Evolutionary conservation across 2,329 filamentous ascomycete genomes (phyloP), one percentile per base, ranked within the genome.

Genomic region (Fusarium goolgardi): DNA sequence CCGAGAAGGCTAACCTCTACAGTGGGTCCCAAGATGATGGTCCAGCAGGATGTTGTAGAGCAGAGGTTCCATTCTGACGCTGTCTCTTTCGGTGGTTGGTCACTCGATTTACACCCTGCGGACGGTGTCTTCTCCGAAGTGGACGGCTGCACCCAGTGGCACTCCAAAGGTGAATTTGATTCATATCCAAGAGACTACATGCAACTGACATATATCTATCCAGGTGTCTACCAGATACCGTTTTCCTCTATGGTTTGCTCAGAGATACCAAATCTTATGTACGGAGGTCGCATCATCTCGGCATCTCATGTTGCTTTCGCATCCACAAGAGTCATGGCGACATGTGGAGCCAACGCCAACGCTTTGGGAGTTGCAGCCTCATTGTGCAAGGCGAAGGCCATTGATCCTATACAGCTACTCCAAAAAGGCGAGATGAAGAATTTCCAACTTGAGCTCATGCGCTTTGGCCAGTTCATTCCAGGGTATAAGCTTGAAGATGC

Each of bases 121-220:
- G 60, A 63, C 8, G 60, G 60, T 31, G 60, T 63, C 18, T 63
- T 63, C 15, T 63, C 60, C 0, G 60, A 63, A 18, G 60, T 63
- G 0, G 59, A 63, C 12, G 59, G 60, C n/a, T 63, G 60, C 8
- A 63, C 60, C 1, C 60, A 63, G 8, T 63, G 60, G 60, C 60
- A 63, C 23, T 63, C 60, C 18, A 63, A 63, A 25, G 60, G 60
- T 63, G 18, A 20, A 1, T 10, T 29, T 1, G 1, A 7, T 2
- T 4, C 0, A 20, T 0, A 16, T 6, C 0, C 16, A 7, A 39
- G 7, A 27, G 3, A 5, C 6, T 9, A 0, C 0, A 7, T 4
- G 2, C 5, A 3, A 16, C 31, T 63, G 1, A 63, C 10, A 10
- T 3, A 8, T 1, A 11, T 5, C 0, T 1, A 11, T 5, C 0